phyloP scores from a whole-genome alignment of 1,139 yeast species.

The Pichia sp. region DNA sequence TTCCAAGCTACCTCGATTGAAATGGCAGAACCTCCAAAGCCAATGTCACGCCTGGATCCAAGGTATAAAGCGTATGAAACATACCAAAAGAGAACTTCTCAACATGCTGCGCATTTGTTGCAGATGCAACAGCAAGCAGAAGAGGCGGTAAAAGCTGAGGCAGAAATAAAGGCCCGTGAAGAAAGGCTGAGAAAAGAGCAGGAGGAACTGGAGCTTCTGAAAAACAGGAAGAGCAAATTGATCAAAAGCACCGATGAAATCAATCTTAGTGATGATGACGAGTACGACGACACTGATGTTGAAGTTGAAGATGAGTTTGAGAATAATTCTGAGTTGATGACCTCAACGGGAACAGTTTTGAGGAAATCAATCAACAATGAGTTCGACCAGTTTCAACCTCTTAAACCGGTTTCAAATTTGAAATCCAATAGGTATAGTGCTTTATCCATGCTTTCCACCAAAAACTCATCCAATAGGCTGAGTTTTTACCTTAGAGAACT shows the following conservation, averaged over 20 bases:
- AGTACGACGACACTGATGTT: slow-evolving; percentile 2
- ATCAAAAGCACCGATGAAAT: slow-evolving; percentile 5
- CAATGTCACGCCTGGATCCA: slow-evolving; percentile 68
- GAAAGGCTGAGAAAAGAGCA: slow-evolving; percentile 10
- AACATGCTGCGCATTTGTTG: slow-evolving; percentile 18
- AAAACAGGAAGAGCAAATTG: not conserved
- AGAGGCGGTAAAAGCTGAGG: slow-evolving; percentile 11
- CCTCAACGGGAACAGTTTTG: slow-evolving; percentile 15
- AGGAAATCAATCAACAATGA: slow-evolving; percentile 4
- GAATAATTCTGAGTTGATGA: slow-evolving; percentile 11
- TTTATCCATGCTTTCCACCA: slow-evolving; percentile 60
- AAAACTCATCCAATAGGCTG: slow-evolving; percentile 54
- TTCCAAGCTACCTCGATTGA: slow-evolving; percentile 1
- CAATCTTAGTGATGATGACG: not conserved
- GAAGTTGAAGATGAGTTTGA: not conserved
- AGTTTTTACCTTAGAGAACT: slow-evolving; percentile 36
- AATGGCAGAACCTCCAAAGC: slow-evolving; percentile 39
- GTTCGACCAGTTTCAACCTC: not conserved
- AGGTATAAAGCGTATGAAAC: slow-evolving; percentile 24
- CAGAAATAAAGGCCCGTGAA: slow-evolving; percentile 25
- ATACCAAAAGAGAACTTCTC: slow-evolving; percentile 22
- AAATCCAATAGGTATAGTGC: slow-evolving; percentile 56
- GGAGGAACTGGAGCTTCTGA: slow-evolving; percentile 7
- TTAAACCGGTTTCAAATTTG: slow-evolving; percentile 23
- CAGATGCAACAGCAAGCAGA: slow-evolving; percentile 14